Evolutionary conservation across 768 basidiomycete species (phyloP).

Genomic region (Stropharia rugosoannulata): DNA sequence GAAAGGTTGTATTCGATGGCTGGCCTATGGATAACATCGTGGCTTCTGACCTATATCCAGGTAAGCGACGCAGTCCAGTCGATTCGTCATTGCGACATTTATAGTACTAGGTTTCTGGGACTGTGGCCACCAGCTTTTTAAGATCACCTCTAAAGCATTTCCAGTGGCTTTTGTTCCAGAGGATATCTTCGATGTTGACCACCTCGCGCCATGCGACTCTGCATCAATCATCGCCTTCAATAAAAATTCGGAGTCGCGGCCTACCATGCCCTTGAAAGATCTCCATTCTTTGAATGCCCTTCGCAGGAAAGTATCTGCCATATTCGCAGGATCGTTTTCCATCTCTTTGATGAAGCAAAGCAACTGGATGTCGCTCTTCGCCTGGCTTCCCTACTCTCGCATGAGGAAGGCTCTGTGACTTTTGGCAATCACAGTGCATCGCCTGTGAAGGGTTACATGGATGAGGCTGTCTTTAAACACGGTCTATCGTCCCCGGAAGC

Average conservation of each 20-base stretch:
- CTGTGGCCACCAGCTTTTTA: conserved; percentile 59
- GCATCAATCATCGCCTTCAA: conserved; percentile 11
- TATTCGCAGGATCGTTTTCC: conserved; percentile 36
- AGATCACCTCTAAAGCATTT: conserved; percentile 44
- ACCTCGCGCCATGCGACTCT: conserved; percentile 32
- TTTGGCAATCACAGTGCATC: conserved; percentile 33
- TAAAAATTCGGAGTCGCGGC: neutral
- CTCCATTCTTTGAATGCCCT: conserved; percentile 23
- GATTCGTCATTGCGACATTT: too few species aligned
- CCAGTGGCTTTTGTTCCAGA: conserved; percentile 55
- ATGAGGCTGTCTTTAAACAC: too few species aligned
- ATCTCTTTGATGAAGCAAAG: conserved; percentile 28
- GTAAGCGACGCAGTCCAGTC: neutral
- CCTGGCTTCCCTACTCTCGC: conserved; percentile 27
- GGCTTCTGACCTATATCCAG: conserved; percentile 32
- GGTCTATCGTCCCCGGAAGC: neutral
- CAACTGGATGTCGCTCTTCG: conserved; percentile 26
- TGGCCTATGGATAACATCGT: conserved; percentile 33
- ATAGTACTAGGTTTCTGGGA: conserved; percentile 61
- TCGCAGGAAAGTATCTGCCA: conserved; percentile 42
- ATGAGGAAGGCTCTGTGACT: conserved; percentile 26
- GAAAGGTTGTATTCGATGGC: conserved; percentile 36
- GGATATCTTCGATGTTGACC: conserved; percentile 44
- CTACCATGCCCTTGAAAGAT: conserved; percentile 11
- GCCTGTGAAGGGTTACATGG: conserved; percentile 25